Base-by-base conservation (phyloP, 257 asterid genomes). In the Penstemon newberryi region DNA sequence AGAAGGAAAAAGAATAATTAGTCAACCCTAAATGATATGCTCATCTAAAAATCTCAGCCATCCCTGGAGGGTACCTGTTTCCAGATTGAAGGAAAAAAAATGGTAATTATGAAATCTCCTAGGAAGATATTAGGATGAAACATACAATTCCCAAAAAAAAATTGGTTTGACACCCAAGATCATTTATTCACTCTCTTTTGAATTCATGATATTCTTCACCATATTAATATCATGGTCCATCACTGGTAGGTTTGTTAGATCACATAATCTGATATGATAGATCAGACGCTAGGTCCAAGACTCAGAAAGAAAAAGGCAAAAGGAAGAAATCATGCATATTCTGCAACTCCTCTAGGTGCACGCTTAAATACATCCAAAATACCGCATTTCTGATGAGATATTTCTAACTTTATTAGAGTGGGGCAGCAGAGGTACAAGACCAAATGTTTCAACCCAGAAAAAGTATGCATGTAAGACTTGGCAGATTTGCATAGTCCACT, bases 201-300 rank as follows among this genome's bases (percentile, higher is more conserved):
- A 39, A 43, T 44, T 12, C 15, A 36, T 19, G 64, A 43, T 36
- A 6, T 62, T 59, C 60, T 66, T 57, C 45, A 40, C 4, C 12
- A 8, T 8, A 63, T 51, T 57, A 57, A 45, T 7, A 4, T 9
- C 41, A 42, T 44, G 41, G 56, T 45, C 56, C 36, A 37, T 56
- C 55, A 25, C 10, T 15, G 45, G 45, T 55, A 54, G 6, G 11
- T 11, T 36, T 45, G 37, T 50, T 50, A 41, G 56, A 37, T 47
- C 12, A 61, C 62, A 45, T 57, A 42, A 44, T 19, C 50, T 46
- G 66, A 67, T 63, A 40, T 50, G 55, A 72, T 2, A 19, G 13
- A 52, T 45, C 47, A 56, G 13, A 56, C 37, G 11, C 60, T 63
- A 38, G 52, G 55, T 44, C 49, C 70, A 70, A 47, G 62, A 46